Evolutionary conservation across 495 filamentous ascomycete genomes (phyloP), one percentile per base, ranked within the genome.

Genomic region (Podospora didyma): DNA sequence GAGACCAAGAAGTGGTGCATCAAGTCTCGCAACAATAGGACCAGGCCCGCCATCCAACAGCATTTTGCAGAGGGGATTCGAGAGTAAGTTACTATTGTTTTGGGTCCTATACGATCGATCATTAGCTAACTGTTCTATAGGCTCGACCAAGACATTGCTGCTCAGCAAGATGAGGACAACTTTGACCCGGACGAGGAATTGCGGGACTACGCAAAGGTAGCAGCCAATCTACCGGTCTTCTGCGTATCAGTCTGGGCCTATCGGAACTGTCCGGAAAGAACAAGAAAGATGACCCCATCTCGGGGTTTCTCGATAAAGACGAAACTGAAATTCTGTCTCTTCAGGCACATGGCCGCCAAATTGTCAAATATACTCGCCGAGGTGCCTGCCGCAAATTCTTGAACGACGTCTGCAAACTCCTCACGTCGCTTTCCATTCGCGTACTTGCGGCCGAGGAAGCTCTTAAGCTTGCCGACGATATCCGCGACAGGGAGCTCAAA

Each of bases 201-300:
- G 28, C 67, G 82, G n/a, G 81, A 87, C 57, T 88, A 88, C 54
- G 66, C 75, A 1, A 65, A 81, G 46, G 62, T 86, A 5, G 82
- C 81, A 0, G 64, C 58, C 1, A 66, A 68, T 0, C 69, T 89
- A 3, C 77, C 78, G 0, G 83, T 88, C 3, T 88, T 87, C 60
- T 87, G 84, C 55, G 81, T 86, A 10, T 82, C 78, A 16, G 77
- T 75, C 45, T 67, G 73, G 34, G 82, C 76, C 0, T 87, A 84
- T 58, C 83, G 86, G 61, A 84, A 56, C 65, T 87, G 17, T 70
- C 69, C 28, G 81, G 81, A 4, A 74, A 79, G 9, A 59, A 84
- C 5, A 77, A 82, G 34, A 61, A 69, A 2, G 64, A 69, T 20
- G 60, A 64, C 3, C 5, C 41, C 0, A 3, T 62, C 9, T 12